A percentile compares a stretch with the other conserved stretches of the same genome.
These are phyloP conservation scores for Blastomyces parvus DNA, from an alignment of 2,329 filamentous ascomycete genomes.

Conservation along the genomic window DNA sequence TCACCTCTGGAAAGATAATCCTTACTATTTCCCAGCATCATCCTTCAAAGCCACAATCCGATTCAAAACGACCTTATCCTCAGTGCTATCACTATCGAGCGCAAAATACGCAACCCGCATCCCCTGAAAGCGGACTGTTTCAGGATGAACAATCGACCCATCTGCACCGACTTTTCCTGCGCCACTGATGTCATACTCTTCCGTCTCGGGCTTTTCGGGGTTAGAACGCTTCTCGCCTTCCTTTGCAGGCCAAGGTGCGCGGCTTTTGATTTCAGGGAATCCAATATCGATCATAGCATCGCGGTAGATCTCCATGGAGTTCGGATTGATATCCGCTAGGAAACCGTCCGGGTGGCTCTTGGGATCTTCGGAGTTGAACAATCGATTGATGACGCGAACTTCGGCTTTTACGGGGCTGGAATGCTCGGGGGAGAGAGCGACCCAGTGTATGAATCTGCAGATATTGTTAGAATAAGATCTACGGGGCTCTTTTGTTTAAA, in stretches of 20 bases:
- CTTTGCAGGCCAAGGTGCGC: slow-evolving; percentile 74
- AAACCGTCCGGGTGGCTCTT: slow-evolving; percentile 69
- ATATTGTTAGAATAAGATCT: background rate
- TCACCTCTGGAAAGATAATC: background rate
- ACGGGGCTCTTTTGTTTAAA: background rate
- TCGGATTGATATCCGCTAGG: slow-evolving; percentile 71
- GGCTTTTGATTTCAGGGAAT: slow-evolving; percentile 62
- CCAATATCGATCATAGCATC: slow-evolving; percentile 75
- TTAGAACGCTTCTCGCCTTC: slow-evolving; percentile 53
- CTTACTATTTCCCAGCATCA: slow-evolving; percentile 41
- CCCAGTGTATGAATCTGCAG: slow-evolving; percentile 69
- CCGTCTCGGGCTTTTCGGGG: slow-evolving; percentile 41
- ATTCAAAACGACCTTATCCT: slow-evolving; percentile 74
- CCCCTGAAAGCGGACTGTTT: slow-evolving; percentile 81
- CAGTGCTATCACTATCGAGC: slow-evolving; percentile 51
- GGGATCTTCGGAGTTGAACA: slow-evolving; percentile 83
- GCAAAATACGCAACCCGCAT: slow-evolving; percentile 76
- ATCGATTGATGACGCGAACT: slow-evolving; percentile 66
- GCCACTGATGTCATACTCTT: slow-evolving; percentile 12
- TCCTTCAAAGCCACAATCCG: slow-evolving; percentile 86
- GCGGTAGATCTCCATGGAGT: slow-evolving; percentile 70
- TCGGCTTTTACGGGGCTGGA: slow-evolving; percentile 54
- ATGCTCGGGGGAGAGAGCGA: slow-evolving; percentile 57
- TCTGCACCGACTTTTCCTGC: slow-evolving; percentile 17
- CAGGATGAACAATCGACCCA: slow-evolving; percentile 42